Evolutionary conservation across 768 basidiomycete genomes (phyloP), one percentile per base, ranked within the genome.

Genomic region (Trametes elegans): DNA sequence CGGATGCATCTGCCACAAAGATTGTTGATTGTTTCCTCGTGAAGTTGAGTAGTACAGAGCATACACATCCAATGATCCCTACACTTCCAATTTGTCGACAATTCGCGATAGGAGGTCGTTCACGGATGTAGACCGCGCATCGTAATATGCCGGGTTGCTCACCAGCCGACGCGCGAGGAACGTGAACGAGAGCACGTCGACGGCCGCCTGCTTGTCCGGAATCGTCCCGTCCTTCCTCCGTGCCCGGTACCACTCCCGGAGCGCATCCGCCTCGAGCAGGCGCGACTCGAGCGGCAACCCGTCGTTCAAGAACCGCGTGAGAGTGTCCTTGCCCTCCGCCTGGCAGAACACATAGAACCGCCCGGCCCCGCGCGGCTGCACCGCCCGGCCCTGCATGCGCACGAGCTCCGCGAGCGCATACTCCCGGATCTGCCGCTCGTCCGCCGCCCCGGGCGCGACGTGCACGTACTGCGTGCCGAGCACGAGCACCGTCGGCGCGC

Each of bases 401-500:
- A 90, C 84, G 31, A 99, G 71, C 62, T 98, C 94, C 18, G 82
- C 76, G 32, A 96, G 73, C 0, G 75, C 74, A 69, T 98, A 98
- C 66, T 94, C 93, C 39, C 79, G 78, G 45, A 96, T 67, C 62
- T 88, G 85, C 21, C 88, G 82, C 56, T 86, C 83, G 8, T 74
- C 66, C 13, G 73, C 76, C 49, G 73, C 75, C 32, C n/a, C n/a
- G n/a, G 67, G 70, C 35, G 76, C 73, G 7, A 76, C 62, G 51
- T 81, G 74, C 23, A 85, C 68, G 68, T 91, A 96, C 68, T 99
- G 97, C 3, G 95, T 92, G 16, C 93, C 90, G 87, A 98, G 88
- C 40, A 93, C 86, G 32, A 98, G 76, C 14, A 98, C 95, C 6
- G 81, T 81, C 7, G 80, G 78, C 1, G 90, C 91, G 48, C 85